Evolutionary conservation across 176 grass and related monocot species (phyloP), one percentile per base, ranked within the genome.

Genomic region (Aechmea fasciata): DNA sequence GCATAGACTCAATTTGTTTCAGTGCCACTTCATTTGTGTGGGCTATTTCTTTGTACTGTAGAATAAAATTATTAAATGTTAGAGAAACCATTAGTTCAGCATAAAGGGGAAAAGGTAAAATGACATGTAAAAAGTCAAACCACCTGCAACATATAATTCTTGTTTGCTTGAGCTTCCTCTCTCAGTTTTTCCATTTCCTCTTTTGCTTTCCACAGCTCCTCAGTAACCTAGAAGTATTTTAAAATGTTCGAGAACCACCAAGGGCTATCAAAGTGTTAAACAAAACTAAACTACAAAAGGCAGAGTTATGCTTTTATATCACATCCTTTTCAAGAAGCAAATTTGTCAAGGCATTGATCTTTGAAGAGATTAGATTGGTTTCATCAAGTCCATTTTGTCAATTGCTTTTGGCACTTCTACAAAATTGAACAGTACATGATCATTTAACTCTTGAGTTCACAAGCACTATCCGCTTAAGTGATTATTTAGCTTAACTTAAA

Each of bases 21-120:
- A 99, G 66, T 25, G 90, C 90, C 54, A 75, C 82, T 88, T 99
- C 94, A 85, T 92, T 99, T 63, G 82, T 90, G 70, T 80, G 71
- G 48, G 94, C 84, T 64, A 99, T 99, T 87, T 90, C 94, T 83
- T 99, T 99, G 82, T 93, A 99, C 94, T 99, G 80, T 52, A 75
- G n/a, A 68, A 47, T 17, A 87, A 66, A 13, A 70, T n/a, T 71
- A 15, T 48, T 63, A 67, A 51, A 69, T 9, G 13, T 64, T 24
- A 63, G 22, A 87, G 57, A 80, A 61, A 52, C 1, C 10, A 15
- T 10, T 48, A 82, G 13, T 33, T 3, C 63, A 75, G 65, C 70
- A 71, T 62, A 28, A 19, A 78, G 63, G 52, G 7, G 3, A 74
- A 63, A 69, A 48, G 59, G 25, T 61, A 23, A 57, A 49, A 69